phyloP scores from a whole-genome alignment of 371 early-diverging fungal species.

The Conidiobolus incongruus region DNA sequence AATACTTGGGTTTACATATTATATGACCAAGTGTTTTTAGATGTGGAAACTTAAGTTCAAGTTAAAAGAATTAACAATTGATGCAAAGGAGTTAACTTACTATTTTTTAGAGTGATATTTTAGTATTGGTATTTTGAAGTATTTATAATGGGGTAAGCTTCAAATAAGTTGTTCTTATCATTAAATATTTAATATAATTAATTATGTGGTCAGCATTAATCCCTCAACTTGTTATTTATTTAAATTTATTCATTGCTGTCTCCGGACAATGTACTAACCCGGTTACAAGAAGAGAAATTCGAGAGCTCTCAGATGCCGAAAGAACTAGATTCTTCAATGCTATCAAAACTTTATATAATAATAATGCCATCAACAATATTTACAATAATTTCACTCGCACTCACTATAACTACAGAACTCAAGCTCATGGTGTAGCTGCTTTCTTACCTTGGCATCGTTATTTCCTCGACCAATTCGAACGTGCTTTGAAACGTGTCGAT shows the following conservation, averaged over 20 bases:
- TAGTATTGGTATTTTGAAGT: too few relatives aligned
- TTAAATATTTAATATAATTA: too few relatives aligned
- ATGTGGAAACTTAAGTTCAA: too few relatives aligned
- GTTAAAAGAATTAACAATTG: too few relatives aligned
- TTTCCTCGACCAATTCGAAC: conserved; percentile 11
- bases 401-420: neutral
- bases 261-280: conserved; percentile 81
- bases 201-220: too few relatives aligned
- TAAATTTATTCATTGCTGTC: conserved; percentile 53
- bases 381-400: neutral
- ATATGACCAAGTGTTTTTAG: too few relatives aligned
- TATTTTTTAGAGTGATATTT: too few relatives aligned
- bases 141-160: too few relatives aligned
- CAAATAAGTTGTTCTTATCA: too few relatives aligned
- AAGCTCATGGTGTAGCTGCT: conserved; percentile 7
- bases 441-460: conserved; percentile 20
- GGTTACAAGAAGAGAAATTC: conserved; percentile 14
- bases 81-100: too few relatives aligned
- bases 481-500: conserved; percentile 11
- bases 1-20: too few relatives aligned
- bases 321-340: neutral
- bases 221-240: conserved; percentile 30
- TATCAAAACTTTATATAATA: neutral
- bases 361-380: neutral
- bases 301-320: neutral